These are phyloP conservation scores for Nothomitra cinnamomea DNA, from an alignment of 2,329 filamentous ascomycete genomes.

Conservation along the genomic window DNA sequence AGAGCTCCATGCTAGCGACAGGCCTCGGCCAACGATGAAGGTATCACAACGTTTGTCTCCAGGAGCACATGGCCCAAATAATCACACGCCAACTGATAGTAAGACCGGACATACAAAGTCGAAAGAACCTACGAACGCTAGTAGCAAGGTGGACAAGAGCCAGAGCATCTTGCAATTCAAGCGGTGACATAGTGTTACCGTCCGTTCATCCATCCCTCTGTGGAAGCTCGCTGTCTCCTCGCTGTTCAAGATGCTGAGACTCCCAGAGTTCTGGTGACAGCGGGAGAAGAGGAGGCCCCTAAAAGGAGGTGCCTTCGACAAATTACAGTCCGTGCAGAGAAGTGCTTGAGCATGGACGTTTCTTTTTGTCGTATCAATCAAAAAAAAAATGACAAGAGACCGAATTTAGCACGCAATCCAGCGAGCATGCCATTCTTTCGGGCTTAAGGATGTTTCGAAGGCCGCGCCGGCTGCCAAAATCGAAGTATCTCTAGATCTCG, in stretches of 20 bases:
- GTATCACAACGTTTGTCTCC: not conserved
- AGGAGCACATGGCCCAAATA: not conserved
- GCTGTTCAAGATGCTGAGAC: not conserved
- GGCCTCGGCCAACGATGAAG: not conserved
- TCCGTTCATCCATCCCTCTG: not conserved
- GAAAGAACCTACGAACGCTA: not conserved
- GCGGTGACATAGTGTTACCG: not conserved
- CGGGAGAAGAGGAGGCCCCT: too few relatives aligned
- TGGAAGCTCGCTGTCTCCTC: not conserved
- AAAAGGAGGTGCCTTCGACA: too few relatives aligned
- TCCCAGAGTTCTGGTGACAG: not conserved
- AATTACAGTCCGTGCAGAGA: too few relatives aligned
- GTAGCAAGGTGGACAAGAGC: slow-evolving; percentile 13
- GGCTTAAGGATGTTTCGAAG: too few relatives aligned
- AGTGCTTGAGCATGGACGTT: too few relatives aligned
- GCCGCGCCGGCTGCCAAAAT: too few relatives aligned
- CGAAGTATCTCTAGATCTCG: not conserved
- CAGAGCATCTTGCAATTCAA: slow-evolving; percentile 15
- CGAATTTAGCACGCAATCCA: too few relatives aligned
- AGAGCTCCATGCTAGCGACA: slow-evolving; percentile 41
- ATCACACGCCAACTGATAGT: not conserved
- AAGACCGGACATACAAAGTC: not conserved
- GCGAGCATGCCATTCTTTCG: too few relatives aligned
- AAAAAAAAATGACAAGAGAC: too few relatives aligned
- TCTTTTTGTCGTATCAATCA: too few relatives aligned